Percentiles rank a stretch among this genome's conserved stretches.
Conservation (phyloP, 1,139 yeast genomes). For the Saccharomyces hybrid region DNA sequence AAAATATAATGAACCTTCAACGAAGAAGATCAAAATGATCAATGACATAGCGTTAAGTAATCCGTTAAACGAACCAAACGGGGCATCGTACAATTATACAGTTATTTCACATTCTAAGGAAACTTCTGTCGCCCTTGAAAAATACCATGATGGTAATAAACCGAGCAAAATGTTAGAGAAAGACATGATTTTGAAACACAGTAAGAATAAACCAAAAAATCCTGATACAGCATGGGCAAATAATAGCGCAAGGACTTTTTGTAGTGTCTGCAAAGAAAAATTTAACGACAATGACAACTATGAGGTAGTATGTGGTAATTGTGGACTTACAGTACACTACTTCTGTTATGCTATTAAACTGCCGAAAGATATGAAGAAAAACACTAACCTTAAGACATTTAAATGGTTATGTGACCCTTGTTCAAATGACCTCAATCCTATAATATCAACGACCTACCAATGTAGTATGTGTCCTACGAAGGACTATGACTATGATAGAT, state of each 20-base stretch:
- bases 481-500: conserved; percentile 41
- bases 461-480: conserved; percentile 62
- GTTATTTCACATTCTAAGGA: neutral
- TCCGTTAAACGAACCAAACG: neutral
- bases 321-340: conserved; percentile 67
- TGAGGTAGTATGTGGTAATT: conserved; percentile 46
- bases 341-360: conserved; percentile 54
- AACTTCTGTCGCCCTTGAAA: neutral
- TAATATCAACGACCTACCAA: conserved; percentile 47
- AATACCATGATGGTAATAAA: neutral
- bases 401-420: conserved; percentile 85
- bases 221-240: neutral
- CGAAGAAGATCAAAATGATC: neutral
- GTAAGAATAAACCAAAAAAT: neutral
- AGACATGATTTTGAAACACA: neutral
- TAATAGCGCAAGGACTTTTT: conserved; percentile 31
- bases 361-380: neutral
- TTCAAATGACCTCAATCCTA: conserved; percentile 58
- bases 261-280: conserved; percentile 50
- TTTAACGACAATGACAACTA: conserved; percentile 36
- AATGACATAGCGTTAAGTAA: neutral
- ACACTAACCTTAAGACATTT: conserved; percentile 7
- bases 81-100: neutral
- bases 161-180: neutral
- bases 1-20: neutral